These are phyloP conservation scores for Musa schizocarpa DNA, from an alignment of 176 grass and related monocot genomes.

Conservation along the genomic window DNA sequence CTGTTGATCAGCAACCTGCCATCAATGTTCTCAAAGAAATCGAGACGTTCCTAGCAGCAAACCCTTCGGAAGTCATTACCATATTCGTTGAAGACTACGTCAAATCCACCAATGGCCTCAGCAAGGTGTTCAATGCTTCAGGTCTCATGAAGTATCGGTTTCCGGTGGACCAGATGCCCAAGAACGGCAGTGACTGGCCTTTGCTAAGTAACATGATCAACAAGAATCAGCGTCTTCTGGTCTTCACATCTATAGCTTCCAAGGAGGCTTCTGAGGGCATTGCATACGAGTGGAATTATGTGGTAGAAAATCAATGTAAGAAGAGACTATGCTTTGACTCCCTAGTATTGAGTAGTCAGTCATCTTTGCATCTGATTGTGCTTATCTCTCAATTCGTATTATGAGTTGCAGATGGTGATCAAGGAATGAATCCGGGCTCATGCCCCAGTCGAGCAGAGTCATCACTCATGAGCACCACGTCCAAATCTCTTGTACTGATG, in stretches of 20 bases:
- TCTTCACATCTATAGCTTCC: conserved; percentile 65
- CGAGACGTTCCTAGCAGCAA: conserved; percentile 42
- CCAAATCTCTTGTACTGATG: conserved; percentile 56
- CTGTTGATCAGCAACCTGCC: conserved; percentile 37
- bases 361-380: neutral
- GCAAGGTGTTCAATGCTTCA: conserved; percentile 32
- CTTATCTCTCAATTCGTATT: neutral
- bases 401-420: conserved; percentile 43
- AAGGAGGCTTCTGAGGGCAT: conserved; percentile 43
- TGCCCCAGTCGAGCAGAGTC: conserved; percentile 52
- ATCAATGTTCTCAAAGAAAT: conserved; percentile 48
- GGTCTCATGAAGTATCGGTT: conserved; percentile 47
- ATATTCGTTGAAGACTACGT: conserved; percentile 77
- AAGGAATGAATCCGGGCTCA: conserved; percentile 24
- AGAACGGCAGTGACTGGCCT: conserved; percentile 50
- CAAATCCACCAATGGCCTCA: conserved; percentile 25
- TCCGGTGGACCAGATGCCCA: conserved; percentile 43
- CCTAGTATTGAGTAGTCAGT: neutral
- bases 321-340: neutral
- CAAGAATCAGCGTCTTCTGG: conserved; percentile 39
- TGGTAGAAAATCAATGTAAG: conserved; percentile 66
- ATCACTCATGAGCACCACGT: conserved; percentile 33
- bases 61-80: conserved; percentile 59
- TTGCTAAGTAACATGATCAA: conserved; percentile 58
- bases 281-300: conserved; percentile 55